Percentiles rank a stretch among this genome's conserved stretches.
Evolutionary conservation across 768 basidiomycete genomes (phyloP).

Genomic region (Auriscalpium vulgare): DNA sequence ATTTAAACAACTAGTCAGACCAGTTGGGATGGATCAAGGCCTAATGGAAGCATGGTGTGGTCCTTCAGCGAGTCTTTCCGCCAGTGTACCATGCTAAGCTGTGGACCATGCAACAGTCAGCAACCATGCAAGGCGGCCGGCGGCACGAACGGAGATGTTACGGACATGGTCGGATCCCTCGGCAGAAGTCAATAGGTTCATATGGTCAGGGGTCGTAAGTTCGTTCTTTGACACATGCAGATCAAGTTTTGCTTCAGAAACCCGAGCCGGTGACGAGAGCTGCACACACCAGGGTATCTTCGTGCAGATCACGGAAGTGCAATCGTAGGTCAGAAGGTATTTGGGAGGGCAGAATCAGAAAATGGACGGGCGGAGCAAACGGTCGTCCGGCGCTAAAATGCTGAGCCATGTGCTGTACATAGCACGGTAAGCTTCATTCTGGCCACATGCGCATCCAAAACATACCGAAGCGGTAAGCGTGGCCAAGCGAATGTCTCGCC

Average conservation of each 20-base stretch:
- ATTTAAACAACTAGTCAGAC: not conserved
- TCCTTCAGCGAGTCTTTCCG: conserved; percentile 37
- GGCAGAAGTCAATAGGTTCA: conserved; percentile 57
- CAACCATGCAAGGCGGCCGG: conserved; percentile 3
- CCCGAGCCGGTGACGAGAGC: not conserved
- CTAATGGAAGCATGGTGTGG: conserved; percentile 27
- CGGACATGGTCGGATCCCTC: conserved; percentile 59
- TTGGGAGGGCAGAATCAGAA: conserved; percentile 63
- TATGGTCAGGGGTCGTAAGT: conserved; percentile 56
- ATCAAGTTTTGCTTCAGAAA: not conserved
- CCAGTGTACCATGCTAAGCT: conserved; percentile 55
- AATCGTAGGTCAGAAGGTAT: conserved; percentile 63
- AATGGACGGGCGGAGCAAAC: conserved; percentile 68
- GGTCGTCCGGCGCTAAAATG: conserved; percentile 48
- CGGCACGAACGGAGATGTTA: conserved; percentile 5
- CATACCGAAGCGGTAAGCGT: conserved; percentile 49
- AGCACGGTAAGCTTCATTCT: too few species aligned
- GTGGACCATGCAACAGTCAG: not conserved
- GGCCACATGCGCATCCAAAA: too few species aligned
- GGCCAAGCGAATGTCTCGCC: conserved; percentile 54
- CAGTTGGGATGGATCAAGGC: conserved; percentile 9
- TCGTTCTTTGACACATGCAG: conserved; percentile 27
- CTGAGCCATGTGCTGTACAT: conserved; percentile 42
- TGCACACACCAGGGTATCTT: conserved; percentile 44
- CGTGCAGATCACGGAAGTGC: conserved; percentile 64